Percentiles rank a stretch among this genome's conserved stretches.
Evolutionary conservation across 345 rosid species (phyloP).

Genomic region (Citrus trifoliata): DNA sequence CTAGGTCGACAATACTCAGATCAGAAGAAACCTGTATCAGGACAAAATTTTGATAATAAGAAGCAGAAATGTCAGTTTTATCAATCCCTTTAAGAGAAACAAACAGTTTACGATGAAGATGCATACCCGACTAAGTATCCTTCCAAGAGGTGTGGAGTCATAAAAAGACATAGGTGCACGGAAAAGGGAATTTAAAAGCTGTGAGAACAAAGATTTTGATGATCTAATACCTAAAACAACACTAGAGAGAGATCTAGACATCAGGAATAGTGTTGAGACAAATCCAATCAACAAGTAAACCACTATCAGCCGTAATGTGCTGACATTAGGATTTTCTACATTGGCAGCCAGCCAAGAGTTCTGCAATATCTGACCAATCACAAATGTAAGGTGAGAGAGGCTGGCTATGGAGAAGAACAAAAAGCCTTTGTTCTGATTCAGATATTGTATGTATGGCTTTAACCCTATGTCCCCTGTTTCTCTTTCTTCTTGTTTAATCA

Average conservation of each 20-base stretch:
- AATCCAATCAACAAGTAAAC: constrained; percentile 58
- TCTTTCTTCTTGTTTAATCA: constrained; percentile 80
- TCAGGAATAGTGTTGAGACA: constrained; percentile 32
- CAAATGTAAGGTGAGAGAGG: constrained; percentile 43
- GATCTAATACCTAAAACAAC: constrained; percentile 50
- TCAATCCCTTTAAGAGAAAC: not conserved
- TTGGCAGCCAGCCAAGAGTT: constrained; percentile 82
- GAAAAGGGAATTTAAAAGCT: constrained; percentile 66
- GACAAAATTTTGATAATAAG: not conserved
- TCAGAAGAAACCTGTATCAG: constrained; percentile 63
- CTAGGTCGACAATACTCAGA: constrained; percentile 90
- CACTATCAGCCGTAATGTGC: constrained; percentile 44
- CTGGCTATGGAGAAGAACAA: constrained; percentile 43
- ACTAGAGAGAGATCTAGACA: constrained; percentile 40
- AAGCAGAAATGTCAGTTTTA: not conserved
- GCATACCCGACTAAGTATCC: constrained; percentile 71
- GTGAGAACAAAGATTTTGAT: constrained; percentile 63
- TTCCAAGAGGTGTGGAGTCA: constrained; percentile 75
- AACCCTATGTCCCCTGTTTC: constrained; percentile 81
- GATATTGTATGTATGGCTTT: constrained; percentile 69
- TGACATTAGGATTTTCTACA: constrained; percentile 58
- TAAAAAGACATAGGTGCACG: constrained; percentile 77
- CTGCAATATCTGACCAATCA: constrained; percentile 50
- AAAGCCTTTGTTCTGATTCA: constrained; percentile 59
- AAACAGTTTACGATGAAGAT: constrained; percentile 1